A percentile compares a stretch with the other conserved stretches of the same genome.
Evolutionary conservation across 495 filamentous ascomycete genomes (phyloP).

Genomic region (Lepidopterella palustris): DNA sequence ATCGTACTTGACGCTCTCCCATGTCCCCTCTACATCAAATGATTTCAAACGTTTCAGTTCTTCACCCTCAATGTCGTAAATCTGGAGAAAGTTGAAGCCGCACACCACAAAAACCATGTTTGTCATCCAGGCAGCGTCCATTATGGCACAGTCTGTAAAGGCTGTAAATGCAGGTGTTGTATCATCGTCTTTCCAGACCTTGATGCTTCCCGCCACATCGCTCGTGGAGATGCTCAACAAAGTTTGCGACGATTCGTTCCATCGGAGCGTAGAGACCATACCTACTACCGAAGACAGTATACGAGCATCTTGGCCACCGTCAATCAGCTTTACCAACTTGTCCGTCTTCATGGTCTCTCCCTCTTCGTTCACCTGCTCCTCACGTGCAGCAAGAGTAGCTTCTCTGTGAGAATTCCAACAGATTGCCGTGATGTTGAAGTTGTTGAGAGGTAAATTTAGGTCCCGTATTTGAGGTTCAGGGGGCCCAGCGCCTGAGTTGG

Average conservation of each 20-base stretch:
- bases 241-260: constrained; percentile 10
- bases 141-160: constrained; percentile 17
- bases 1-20: constrained; percentile 29
- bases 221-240: constrained; percentile 25
- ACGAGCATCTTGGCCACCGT: constrained; percentile 9
- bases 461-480: background rate
- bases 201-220: constrained; percentile 13
- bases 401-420: constrained; percentile 16
- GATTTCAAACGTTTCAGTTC: background rate
- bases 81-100: constrained; percentile 21
- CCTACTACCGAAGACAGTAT: constrained; percentile 20
- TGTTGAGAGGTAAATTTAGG: constrained; percentile 10
- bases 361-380: constrained; percentile 17
- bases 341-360: constrained; percentile 19
- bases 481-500: background rate
- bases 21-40: constrained; percentile 9
- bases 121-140: constrained; percentile 31
- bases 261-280: constrained; percentile 16
- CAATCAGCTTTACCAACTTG: constrained; percentile 18
- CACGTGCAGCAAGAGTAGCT: constrained; percentile 10
- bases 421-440: constrained; percentile 16
- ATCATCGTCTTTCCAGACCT: constrained; percentile 24
- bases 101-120: constrained; percentile 27
- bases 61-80: constrained; percentile 13
- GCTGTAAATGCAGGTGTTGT: constrained; percentile 14